Conservation (phyloP, 2,329 filamentous ascomycete species). For the Zasmidium citrigriseum region DNA sequence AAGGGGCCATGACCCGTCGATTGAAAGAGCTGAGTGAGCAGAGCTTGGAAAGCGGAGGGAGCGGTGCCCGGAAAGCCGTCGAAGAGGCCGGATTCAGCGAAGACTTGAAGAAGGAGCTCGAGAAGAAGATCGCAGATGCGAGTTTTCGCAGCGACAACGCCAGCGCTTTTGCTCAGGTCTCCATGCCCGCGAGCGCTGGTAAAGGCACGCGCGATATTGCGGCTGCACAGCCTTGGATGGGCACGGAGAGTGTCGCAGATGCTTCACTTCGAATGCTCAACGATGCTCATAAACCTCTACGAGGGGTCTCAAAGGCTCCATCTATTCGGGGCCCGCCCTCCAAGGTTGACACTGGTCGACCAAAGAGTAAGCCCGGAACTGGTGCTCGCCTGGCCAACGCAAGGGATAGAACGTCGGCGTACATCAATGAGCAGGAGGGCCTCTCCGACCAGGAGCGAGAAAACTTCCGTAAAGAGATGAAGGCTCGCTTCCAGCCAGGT, state of each 20-base stretch:
- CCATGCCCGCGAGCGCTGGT: slow-evolving; percentile 63
- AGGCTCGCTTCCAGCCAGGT: slow-evolving; percentile 75
- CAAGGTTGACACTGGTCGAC: slow-evolving; percentile 47
- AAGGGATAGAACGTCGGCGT: slow-evolving; percentile 58
- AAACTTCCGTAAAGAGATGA: slow-evolving; percentile 69
- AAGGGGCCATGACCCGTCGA: slow-evolving; percentile 60
- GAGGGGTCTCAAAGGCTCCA: slow-evolving; percentile 42
- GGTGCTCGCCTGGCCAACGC: slow-evolving; percentile 59
- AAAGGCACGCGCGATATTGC: slow-evolving; percentile 69
- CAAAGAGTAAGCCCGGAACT: slow-evolving; percentile 40
- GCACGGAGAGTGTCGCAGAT: slow-evolving; percentile 72
- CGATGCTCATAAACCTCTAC: slow-evolving; percentile 60
- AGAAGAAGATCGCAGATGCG: slow-evolving; percentile 60
- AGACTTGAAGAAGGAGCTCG: slow-evolving; percentile 58
- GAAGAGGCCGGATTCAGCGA: slow-evolving; percentile 64
- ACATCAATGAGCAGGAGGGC: slow-evolving; percentile 51
- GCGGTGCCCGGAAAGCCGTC: slow-evolving; percentile 58
- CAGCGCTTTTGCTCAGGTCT: slow-evolving; percentile 54
- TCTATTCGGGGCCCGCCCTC: slow-evolving; percentile 39
- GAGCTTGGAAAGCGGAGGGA: slow-evolving; percentile 55
- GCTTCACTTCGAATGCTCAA: slow-evolving; percentile 76
- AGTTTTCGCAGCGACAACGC: slow-evolving; percentile 55
- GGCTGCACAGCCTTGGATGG: slow-evolving; percentile 72
- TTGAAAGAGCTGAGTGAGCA: slow-evolving; percentile 63
- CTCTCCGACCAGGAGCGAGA: slow-evolving; percentile 73